These are phyloP conservation scores for Penicillium expansum DNA, from an alignment of 2,329 filamentous ascomycete genomes.

Conservation along the genomic window DNA sequence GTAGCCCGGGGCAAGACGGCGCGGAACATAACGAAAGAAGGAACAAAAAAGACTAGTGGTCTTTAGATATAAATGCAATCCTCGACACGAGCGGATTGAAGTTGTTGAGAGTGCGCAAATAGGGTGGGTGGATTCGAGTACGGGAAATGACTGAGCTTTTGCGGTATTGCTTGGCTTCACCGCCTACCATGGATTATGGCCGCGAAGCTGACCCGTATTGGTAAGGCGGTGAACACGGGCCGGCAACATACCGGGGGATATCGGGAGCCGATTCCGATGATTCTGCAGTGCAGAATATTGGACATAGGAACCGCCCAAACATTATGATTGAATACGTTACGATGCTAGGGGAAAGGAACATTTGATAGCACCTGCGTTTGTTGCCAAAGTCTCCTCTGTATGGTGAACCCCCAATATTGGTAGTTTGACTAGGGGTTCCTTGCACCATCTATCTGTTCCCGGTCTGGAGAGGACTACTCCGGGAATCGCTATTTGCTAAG, in stretches of 20 bases:
- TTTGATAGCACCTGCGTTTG: too few species aligned
- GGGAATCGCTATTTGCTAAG: not conserved
- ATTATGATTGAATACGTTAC: not conserved
- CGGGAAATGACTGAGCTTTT: slow-evolving; percentile 26
- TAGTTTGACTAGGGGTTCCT: not conserved
- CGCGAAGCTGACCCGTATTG: not conserved
- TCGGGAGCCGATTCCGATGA: not conserved
- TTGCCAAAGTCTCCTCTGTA: too few species aligned
- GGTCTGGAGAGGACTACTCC: not conserved
- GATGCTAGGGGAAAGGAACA: not conserved
- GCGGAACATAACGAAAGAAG: slow-evolving; percentile 50
- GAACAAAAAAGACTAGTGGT: slow-evolving; percentile 25
- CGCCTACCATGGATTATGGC: not conserved
- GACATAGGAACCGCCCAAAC: not conserved
- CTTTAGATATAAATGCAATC: slow-evolving; percentile 27
- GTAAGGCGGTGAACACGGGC: not conserved
- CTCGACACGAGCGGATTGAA: slow-evolving; percentile 25
- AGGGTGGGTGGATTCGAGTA: slow-evolving; percentile 18
- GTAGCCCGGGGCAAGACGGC: slow-evolving; percentile 50
- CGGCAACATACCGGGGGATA: not conserved
- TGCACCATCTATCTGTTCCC: not conserved
- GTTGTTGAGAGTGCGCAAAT: slow-evolving; percentile 18
- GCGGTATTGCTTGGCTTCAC: slow-evolving; percentile 25
- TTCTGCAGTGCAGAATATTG: not conserved
- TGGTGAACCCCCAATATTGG: not conserved